Conservation (phyloP, 176 grass and related monocot genomes). For the Poa pratensis region DNA sequence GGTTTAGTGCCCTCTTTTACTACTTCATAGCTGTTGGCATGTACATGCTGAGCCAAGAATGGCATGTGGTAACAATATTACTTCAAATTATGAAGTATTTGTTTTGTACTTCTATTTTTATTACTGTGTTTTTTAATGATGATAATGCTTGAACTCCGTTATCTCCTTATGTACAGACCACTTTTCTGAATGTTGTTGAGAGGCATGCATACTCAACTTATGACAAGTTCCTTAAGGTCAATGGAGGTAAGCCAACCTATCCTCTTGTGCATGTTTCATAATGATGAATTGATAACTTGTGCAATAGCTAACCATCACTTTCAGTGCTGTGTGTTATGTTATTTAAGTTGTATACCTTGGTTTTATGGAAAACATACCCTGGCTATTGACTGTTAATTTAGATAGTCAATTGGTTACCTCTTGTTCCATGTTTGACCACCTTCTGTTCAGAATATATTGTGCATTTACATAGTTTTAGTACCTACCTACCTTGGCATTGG, state of each 20-base stretch:
- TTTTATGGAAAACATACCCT: background rate
- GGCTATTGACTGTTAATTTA: background rate
- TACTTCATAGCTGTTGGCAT: conserved; percentile 92
- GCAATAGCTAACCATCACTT: background rate
- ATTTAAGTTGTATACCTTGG: background rate
- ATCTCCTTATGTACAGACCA: conserved; percentile 70
- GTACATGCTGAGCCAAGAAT: conserved; percentile 97
- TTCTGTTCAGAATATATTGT: background rate
- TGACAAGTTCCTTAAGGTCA: conserved; percentile 87
- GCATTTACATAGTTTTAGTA: background rate
- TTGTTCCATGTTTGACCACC: conserved; percentile 1
- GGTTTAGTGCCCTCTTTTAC: conserved; percentile 77
- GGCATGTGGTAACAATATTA: conserved; percentile 71
- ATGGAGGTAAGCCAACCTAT: conserved; percentile 63
- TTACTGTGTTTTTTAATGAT: background rate
- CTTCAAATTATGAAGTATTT: conserved; percentile 1
- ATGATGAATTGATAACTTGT: background rate
- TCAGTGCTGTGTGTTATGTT: background rate
- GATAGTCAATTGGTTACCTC: background rate
- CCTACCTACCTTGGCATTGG: background rate
- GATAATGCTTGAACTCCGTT: background rate
- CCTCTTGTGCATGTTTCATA: background rate
- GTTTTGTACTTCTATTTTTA: background rate
- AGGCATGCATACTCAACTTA: conserved; percentile 96
- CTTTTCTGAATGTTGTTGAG: conserved; percentile 97